phyloP scores from a whole-genome alignment of 192 early-diverging fungal species.

The Lunasporangiospora selenospora region DNA sequence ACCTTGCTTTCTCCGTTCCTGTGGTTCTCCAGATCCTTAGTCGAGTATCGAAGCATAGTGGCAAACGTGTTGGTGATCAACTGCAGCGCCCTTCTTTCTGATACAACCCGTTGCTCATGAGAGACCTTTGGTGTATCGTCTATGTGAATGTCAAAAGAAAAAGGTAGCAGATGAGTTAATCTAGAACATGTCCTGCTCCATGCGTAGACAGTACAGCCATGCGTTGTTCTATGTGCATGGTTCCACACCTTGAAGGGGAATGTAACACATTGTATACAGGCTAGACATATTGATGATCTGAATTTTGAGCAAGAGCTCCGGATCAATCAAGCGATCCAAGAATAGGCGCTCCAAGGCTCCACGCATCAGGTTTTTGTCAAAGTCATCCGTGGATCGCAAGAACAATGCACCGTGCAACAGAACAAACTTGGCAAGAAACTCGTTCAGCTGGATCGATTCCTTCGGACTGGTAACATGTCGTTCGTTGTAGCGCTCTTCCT shows the following conservation, averaged over 20 bases:
- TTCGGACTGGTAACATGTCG: constrained; percentile 27
- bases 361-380: constrained; percentile 16
- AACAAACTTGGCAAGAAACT: constrained; percentile 47
- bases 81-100: constrained; percentile 34
- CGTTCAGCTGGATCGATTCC: constrained; percentile 24
- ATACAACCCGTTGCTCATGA: constrained; percentile 22
- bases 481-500: constrained; percentile 34
- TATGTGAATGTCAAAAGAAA: not conserved
- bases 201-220: no score
- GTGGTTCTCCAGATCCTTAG: constrained; percentile 27
- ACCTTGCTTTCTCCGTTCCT: constrained; percentile 35
- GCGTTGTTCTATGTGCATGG: no score
- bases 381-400: constrained; percentile 30
- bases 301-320: constrained; percentile 40
- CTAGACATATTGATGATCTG: constrained; percentile 49
- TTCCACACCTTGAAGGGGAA: constrained; percentile 28
- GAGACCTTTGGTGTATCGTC: constrained; percentile 22
- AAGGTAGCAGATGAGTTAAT: no score
- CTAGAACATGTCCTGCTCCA: no score
- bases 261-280: constrained; percentile 43
- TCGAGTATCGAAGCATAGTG: constrained; percentile 28
- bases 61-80: constrained; percentile 36
- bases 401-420: constrained; percentile 48
- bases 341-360: constrained; percentile 19
- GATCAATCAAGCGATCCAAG: constrained; percentile 33